Percentiles rank a stretch among this genome's conserved stretches.
These are phyloP conservation scores for Malassezia globosa DNA, from an alignment of 1,284 basidiomycete genomes.

Conservation along the genomic window DNA sequence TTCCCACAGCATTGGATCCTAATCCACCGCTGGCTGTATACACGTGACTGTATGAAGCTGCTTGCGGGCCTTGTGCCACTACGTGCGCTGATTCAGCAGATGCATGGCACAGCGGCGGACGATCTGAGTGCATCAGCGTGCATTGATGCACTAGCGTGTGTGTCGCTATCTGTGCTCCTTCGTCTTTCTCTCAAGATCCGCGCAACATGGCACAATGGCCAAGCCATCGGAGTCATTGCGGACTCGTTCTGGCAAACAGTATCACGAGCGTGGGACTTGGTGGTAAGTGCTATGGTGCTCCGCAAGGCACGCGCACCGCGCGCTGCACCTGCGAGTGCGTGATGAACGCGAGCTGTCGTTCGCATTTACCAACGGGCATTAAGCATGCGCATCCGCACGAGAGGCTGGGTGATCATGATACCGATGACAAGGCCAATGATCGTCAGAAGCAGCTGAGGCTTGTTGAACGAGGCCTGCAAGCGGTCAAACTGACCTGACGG, in stretches of 20 bases:
- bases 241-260: slow-evolving; percentile 11
- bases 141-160: slow-evolving; percentile 3
- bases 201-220: slow-evolving; percentile 16
- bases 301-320: slow-evolving; percentile 6
- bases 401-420: slow-evolving; percentile 56
- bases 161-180: slow-evolving; percentile 5
- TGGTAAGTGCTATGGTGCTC: slow-evolving; percentile 5
- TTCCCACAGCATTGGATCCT: slow-evolving; percentile 12
- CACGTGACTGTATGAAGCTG: slow-evolving; percentile 12
- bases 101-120: neutral
- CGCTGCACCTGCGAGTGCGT: neutral
- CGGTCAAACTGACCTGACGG: slow-evolving; percentile 82
- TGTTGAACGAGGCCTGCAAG: slow-evolving; percentile 70
- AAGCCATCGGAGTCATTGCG: slow-evolving; percentile 8
- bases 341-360: too few relatives aligned
- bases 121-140: neutral
- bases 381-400: slow-evolving; percentile 22
- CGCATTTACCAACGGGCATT: slow-evolving; percentile 12
- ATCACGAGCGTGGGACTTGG: slow-evolving; percentile 9
- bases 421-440: slow-evolving; percentile 61
- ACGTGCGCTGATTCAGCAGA: neutral
- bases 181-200: slow-evolving; percentile 7
- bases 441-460: slow-evolving; percentile 76
- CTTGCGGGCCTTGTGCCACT: slow-evolving; percentile 10
- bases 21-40: slow-evolving; percentile 17